Evolutionary conservation across 768 basidiomycete genomes (phyloP).

Genomic region (Sarcodon aspratus): DNA sequence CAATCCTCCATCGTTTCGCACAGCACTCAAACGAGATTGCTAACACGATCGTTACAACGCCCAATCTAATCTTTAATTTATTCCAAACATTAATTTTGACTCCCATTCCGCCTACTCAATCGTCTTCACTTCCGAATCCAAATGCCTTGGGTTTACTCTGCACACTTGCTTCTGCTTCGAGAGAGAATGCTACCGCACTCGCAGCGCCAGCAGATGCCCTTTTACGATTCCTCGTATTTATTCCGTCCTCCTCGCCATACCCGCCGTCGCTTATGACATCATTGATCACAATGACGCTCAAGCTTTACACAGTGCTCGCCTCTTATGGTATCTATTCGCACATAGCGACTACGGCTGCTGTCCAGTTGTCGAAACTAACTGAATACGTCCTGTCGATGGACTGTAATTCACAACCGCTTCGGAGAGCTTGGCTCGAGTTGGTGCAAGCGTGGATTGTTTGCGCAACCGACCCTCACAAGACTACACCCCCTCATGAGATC

Average conservation of each 20-base stretch:
- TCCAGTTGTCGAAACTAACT: constrained; percentile 41
- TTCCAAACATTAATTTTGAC: constrained; percentile 48
- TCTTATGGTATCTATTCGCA: constrained; percentile 72
- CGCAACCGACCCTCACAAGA: constrained; percentile 84
- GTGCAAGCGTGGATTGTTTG: constrained; percentile 69
- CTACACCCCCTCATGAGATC: constrained; percentile 78
- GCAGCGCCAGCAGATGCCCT: constrained; percentile 49
- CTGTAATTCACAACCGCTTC: constrained; percentile 25
- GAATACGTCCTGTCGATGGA: constrained; percentile 29
- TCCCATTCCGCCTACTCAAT: constrained; percentile 29
- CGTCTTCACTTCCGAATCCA: constrained; percentile 24
- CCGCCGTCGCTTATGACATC: constrained; percentile 22
- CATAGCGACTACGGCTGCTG: constrained; percentile 50
- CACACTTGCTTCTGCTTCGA: constrained; percentile 50
- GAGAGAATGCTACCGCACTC: constrained; percentile 51
- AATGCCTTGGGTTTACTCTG: constrained; percentile 45
- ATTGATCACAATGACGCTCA: constrained; percentile 47
- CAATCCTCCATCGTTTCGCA: constrained; percentile 48
- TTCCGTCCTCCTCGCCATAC: constrained; percentile 36
- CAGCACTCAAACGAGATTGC: constrained; percentile 46
- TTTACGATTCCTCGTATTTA: constrained; percentile 57
- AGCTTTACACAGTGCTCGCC: constrained; percentile 53
- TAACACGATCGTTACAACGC: constrained; percentile 35
- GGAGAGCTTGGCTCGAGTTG: constrained; percentile 43
- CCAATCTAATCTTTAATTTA: constrained; percentile 39